Base-by-base conservation (phyloP, 2,329 filamentous ascomycete genomes). In the Alternaria panax region DNA sequence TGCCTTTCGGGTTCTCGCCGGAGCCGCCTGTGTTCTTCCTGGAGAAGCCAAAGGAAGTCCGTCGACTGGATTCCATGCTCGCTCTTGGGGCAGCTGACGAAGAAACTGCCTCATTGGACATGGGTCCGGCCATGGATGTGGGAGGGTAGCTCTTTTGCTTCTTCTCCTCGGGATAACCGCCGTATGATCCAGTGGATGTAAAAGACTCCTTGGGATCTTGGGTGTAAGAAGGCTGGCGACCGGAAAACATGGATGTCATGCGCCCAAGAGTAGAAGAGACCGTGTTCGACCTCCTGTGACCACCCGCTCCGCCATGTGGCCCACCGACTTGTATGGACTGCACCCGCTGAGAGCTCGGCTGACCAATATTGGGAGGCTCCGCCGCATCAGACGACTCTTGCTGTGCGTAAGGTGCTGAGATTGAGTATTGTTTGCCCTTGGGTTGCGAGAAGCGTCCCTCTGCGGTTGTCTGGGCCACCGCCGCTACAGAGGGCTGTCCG, bases 371-470 rank as follows among this genome's bases (percentile, higher is more conserved):
- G 70, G 72, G 57, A 4, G 57, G 71, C 43, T 81, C 77, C 16
- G 69, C 70, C 58, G 74, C 72, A 25, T 54, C 62, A 32, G 62
- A 48, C 9, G 70, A 62, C 32, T 71, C 67, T n/a, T 82, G 79
- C 65, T 88, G 86, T 30, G 86, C 81, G 48, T 90, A 85, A 14
- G 89, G 86, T 52, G 87, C 84, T 20, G 90, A 90, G 30, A 94
- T 92, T 50, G 87, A 86, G 74, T 93, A 92, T 65, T 87, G 87
- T 71, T 89, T 87, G 64, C 84, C 81, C 76, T 85, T 87, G 66
- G 79, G 84, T 80, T 97, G 94, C 66, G 95, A 91, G 70, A 98
- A 92, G 64, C 91, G 91, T 64, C 93, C 94, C 76, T 97, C 91
- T 4, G 87, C 93, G 77, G 95, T 97, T 52, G 93, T 95, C 68